These are phyloP conservation scores for Pseudonectria buxi DNA, from an alignment of 2,329 filamentous ascomycete genomes.

Conservation along the genomic window DNA sequence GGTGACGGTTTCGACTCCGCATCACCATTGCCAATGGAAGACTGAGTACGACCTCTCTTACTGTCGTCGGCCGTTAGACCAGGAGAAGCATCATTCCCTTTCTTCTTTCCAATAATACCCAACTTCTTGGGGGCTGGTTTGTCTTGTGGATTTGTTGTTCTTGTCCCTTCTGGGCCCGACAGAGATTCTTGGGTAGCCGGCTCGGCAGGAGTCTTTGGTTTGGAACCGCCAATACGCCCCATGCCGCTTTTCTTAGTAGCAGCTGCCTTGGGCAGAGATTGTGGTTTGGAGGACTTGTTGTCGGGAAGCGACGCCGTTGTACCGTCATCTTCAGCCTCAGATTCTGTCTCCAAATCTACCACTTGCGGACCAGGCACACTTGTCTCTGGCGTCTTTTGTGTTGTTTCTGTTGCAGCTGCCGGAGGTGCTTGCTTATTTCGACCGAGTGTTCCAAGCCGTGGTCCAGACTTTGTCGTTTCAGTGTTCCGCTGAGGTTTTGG, in stretches of 20 bases:
- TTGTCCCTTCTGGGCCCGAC: constrained; percentile 4
- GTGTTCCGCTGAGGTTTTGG: constrained; percentile 7
- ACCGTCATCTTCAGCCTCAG: constrained; percentile 32
- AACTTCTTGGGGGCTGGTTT: constrained; percentile 19
- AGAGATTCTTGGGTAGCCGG: constrained; percentile 3
- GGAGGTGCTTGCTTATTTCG: constrained; percentile 25
- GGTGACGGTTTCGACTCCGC: constrained; percentile 24
- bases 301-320: constrained; percentile 17
- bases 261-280: constrained; percentile 16
- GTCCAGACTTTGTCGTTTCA: constrained; percentile 10
- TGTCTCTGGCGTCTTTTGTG: constrained; percentile 4
- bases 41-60: constrained; percentile 15
- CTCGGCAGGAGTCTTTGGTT: constrained; percentile 12
- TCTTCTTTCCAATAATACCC: constrained; percentile 30
- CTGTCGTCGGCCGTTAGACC: constrained; percentile 7
- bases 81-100: constrained; percentile 4
- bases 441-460: constrained; percentile 31
- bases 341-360: constrained; percentile 37
- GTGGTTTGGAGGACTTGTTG: constrained; percentile 11
- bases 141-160: constrained; percentile 3
- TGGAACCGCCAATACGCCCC: constrained; percentile 36
- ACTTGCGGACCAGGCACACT: constrained; percentile 3
- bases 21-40: constrained; percentile 8
- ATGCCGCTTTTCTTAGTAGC: constrained; percentile 26
- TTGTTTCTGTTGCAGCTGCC: constrained; percentile 13